Evolutionary conservation across 2,329 filamentous ascomycete species (phyloP).

Genomic region (Aspergillus sp.): DNA sequence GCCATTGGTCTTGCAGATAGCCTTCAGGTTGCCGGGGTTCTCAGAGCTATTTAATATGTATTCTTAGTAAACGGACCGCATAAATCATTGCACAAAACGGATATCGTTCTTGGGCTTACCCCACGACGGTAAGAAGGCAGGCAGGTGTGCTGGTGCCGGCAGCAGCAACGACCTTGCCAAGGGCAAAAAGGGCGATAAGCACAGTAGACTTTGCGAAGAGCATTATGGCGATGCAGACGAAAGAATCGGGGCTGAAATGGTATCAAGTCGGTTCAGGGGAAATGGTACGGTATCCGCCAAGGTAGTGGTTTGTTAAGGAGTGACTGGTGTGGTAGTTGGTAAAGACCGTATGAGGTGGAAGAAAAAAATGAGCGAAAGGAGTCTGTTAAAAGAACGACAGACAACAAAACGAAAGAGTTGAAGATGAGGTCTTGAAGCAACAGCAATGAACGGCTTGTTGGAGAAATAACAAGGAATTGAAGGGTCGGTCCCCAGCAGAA

Average conservation of each 20-base stretch:
- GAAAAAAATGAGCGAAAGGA: constrained; percentile 11
- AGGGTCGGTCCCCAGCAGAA: constrained; percentile 8
- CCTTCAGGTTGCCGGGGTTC: constrained; percentile 39
- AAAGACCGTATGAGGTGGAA: constrained; percentile 6
- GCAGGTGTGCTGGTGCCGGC: constrained; percentile 50
- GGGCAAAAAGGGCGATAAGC: constrained; percentile 45
- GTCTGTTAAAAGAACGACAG: constrained; percentile 21
- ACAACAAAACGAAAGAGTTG: constrained; percentile 15
- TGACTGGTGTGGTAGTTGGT: constrained; percentile 8
- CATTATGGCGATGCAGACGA: constrained; percentile 36
- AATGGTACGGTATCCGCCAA: background rate
- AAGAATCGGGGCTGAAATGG: background rate
- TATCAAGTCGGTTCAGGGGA: constrained; percentile 10
- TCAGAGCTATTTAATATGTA: constrained; percentile 28
- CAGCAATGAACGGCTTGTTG: background rate
- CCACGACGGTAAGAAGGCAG: constrained; percentile 53
- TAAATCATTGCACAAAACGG: background rate
- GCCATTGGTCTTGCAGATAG: constrained; percentile 39
- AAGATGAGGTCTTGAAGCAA: constrained; percentile 6
- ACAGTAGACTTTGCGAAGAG: constrained; percentile 45
- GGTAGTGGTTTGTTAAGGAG: constrained; percentile 12
- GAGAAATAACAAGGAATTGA: constrained; percentile 17
- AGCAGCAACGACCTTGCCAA: constrained; percentile 44
- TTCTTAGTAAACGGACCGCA: constrained; percentile 21
- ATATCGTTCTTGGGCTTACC: constrained; percentile 36